phyloP scores from a whole-genome alignment of 2,329 filamentous ascomycete genomes.

The Gliomastix tumulicola region DNA sequence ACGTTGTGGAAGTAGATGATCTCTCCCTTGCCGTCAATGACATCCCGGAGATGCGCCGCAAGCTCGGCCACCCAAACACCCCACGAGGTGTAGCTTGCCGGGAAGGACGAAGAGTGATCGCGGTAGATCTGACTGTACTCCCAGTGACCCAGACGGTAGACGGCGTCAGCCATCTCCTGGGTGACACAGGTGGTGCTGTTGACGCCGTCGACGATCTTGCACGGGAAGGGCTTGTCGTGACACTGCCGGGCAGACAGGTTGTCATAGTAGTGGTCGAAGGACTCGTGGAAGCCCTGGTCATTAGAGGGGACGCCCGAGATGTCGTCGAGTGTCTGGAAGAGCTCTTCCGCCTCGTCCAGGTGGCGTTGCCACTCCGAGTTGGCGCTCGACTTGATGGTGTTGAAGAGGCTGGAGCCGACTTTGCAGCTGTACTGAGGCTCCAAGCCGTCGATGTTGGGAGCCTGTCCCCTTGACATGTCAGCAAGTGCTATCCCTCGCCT shows the following conservation, averaged over 20 bases:
- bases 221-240: conserved; percentile 66
- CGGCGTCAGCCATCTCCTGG: conserved; percentile 54
- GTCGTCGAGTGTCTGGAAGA: conserved; percentile 56
- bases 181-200: conserved; percentile 53
- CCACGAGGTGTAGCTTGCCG: conserved; percentile 52
- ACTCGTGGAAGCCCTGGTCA: conserved; percentile 59
- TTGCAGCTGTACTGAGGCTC: conserved; percentile 67
- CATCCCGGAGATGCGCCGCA: conserved; percentile 54
- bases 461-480: conserved; percentile 21
- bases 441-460: conserved; percentile 59
- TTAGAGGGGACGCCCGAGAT: conserved; percentile 57
- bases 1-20: conserved; percentile 66
- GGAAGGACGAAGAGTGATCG: conserved; percentile 54
- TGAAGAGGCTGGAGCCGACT: conserved; percentile 34
- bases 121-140: conserved; percentile 78
- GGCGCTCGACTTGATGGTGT: conserved; percentile 31
- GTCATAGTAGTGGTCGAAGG: conserved; percentile 79
- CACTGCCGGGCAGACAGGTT: conserved; percentile 76
- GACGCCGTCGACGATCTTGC: conserved; percentile 39
- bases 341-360: conserved; percentile 42
- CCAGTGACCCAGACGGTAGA: conserved; percentile 72
- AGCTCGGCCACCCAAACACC: conserved; percentile 73
- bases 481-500: too few relatives aligned
- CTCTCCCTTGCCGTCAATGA: conserved; percentile 28
- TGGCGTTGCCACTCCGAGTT: conserved; percentile 56